phyloP scores from a whole-genome alignment of 192 early-diverging fungal genomes.

The Backusella tarrabulga region DNA sequence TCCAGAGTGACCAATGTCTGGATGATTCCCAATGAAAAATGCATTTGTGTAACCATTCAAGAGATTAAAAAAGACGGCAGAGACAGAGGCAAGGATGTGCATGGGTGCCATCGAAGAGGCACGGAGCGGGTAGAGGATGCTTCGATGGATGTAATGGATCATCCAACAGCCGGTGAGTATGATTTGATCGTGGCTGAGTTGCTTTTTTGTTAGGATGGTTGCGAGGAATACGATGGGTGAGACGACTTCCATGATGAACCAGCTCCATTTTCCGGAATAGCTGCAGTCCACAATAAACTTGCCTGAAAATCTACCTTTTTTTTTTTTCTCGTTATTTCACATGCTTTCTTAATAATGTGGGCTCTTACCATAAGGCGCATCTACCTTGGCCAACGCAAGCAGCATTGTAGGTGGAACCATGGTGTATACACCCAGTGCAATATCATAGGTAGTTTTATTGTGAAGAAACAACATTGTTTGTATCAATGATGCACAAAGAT shows the following conservation, averaged over 20 bases:
- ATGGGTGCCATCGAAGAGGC: slow-evolving; percentile 35
- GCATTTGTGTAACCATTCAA: slow-evolving; percentile 39
- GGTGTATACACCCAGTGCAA: slow-evolving; percentile 5
- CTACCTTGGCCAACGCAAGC: background rate
- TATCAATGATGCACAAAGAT: no score
- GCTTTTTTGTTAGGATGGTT: background rate
- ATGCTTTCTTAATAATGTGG: no score
- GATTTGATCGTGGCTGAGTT: slow-evolving; percentile 4
- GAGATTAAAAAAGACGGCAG: slow-evolving; percentile 26
- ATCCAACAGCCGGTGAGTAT: slow-evolving; percentile 25
- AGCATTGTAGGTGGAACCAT: slow-evolving; percentile 11
- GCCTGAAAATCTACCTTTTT: slow-evolving; percentile 16
- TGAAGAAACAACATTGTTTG: background rate
- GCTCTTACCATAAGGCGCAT: slow-evolving; percentile 34
- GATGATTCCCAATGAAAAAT: slow-evolving; percentile 10
- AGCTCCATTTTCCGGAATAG: slow-evolving; percentile 29
- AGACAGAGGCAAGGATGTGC: slow-evolving; percentile 10
- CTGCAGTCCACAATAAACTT: slow-evolving; percentile 5
- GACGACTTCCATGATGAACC: slow-evolving; percentile 36
- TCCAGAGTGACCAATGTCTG: background rate
- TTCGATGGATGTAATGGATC: slow-evolving; percentile 37
- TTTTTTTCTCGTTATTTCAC: no score
- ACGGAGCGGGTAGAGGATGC: slow-evolving; percentile 25
- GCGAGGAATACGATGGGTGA: slow-evolving; percentile 30
- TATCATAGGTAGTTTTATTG: slow-evolving; percentile 12